A percentile compares a stretch with the other conserved stretches of the same genome.
Conservation (phyloP, 768 basidiomycete genomes). For the Mycena rebaudengoi region DNA sequence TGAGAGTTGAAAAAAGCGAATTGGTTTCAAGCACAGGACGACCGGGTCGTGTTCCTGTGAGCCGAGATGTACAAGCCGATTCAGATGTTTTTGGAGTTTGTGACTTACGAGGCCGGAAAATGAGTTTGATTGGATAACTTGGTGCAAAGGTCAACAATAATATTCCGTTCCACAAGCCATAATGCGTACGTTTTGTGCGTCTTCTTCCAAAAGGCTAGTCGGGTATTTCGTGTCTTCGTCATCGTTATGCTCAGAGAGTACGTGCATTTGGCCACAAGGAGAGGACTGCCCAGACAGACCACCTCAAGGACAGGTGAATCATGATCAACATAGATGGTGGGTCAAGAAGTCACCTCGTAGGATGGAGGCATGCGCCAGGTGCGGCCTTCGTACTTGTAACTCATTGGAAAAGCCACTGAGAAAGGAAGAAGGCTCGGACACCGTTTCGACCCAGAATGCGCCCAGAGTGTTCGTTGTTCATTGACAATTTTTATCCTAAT, state of each 20-base stretch:
- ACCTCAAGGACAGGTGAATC: not conserved
- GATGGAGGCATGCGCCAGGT: constrained; percentile 47
- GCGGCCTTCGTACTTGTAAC: constrained; percentile 39
- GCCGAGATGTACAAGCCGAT: not conserved
- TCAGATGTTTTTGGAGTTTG: too few species aligned
- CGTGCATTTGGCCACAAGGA: constrained; percentile 42
- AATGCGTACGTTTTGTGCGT: constrained; percentile 44
- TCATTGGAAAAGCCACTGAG: constrained; percentile 43
- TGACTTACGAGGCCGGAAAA: constrained; percentile 23
- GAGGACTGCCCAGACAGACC: constrained; percentile 17
- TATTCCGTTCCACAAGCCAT: too few species aligned
- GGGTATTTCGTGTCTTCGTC: constrained; percentile 16
- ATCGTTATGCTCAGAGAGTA: constrained; percentile 45
- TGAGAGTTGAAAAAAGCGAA: constrained; percentile 41
- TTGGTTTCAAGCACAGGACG: constrained; percentile 17
- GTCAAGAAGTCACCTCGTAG: constrained; percentile 36
- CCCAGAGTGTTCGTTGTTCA: constrained; percentile 42
- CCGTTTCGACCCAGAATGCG: constrained; percentile 22
- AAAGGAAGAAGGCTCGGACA: constrained; percentile 52
- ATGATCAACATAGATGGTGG: not conserved
- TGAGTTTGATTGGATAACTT: constrained; percentile 13
- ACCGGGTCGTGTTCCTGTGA: constrained; percentile 24
- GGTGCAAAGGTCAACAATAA: not conserved
- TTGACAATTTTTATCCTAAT: constrained; percentile 38
- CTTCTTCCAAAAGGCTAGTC: constrained; percentile 13